Conservation (phyloP, 768 basidiomycete species). For the Kwoniella europaea region DNA sequence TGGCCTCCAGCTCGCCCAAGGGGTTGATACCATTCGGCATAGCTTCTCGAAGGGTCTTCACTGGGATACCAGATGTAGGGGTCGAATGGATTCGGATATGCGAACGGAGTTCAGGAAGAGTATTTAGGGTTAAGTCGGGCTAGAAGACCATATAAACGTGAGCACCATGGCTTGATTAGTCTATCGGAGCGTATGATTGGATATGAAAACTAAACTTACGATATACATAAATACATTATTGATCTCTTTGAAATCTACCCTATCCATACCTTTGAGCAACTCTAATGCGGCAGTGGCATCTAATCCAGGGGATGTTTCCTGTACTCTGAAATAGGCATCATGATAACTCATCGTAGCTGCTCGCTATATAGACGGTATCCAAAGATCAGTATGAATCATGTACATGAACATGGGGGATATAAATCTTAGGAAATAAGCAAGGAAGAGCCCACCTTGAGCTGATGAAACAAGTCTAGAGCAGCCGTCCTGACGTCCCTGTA, state of each 20-base stretch:
- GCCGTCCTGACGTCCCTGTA: slow-evolving; percentile 27
- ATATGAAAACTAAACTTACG: slow-evolving; percentile 27
- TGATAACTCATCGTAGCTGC: slow-evolving; percentile 24
- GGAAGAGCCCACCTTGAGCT: slow-evolving; percentile 20
- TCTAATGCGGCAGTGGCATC: slow-evolving; percentile 38
- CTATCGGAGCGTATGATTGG: no score
- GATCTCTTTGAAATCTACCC: slow-evolving; percentile 39
- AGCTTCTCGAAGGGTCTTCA: slow-evolving; percentile 28
- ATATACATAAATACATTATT: slow-evolving; percentile 47
- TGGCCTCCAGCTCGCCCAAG: slow-evolving; percentile 35
- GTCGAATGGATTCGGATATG: slow-evolving; percentile 43
- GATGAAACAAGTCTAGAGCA: slow-evolving; percentile 21
- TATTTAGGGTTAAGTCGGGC: slow-evolving; percentile 40
- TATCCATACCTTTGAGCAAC: slow-evolving; percentile 36
- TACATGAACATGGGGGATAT: not conserved
- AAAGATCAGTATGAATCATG: not conserved
- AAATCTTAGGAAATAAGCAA: not conserved
- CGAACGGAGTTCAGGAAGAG: slow-evolving; percentile 31
- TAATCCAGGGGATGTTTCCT: slow-evolving; percentile 31
- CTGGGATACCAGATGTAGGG: slow-evolving; percentile 7
- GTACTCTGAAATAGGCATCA: slow-evolving; percentile 33
- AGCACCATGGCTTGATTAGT: no score
- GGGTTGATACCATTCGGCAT: slow-evolving; percentile 26
- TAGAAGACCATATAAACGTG: not conserved
- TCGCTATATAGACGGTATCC: slow-evolving; percentile 6